Base-by-base conservation (phyloP, 345 rosid species). In the Sonneratia alba region DNA sequence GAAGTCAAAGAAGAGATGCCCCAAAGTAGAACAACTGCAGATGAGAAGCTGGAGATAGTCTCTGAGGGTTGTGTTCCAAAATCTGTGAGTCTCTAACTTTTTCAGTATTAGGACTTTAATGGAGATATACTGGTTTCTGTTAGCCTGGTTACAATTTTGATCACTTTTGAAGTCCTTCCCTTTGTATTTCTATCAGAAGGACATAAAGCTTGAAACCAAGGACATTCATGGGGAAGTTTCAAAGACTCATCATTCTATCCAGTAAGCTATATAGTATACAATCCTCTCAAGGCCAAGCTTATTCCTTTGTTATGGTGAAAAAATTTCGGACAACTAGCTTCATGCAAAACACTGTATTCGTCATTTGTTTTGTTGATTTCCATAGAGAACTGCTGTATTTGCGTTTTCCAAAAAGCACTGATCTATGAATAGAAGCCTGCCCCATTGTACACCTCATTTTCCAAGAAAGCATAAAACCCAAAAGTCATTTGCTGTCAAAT, bases 61-160 rank as follows among this genome's bases (percentile, higher is more conserved):
- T 76, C 97, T 6, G 97, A 86, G 72, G 94, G 92, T 22, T 92
- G 97, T 79, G 84, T 79, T 68, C 85, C 87, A 32, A 78, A 88
- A 49, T 81, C 79, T 69, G 98, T 90, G 81, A 87, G 89, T 76
- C 56, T 51, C 66, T n/a, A 66, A 27, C 66, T 27, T 62, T 32
- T 62, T 27, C 16, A 62, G 32, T 27, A 27, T 12, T 59, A 47
- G 51, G 15, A 47, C 14, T 47, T 40, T 13, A 8, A 24, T 53
- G 45, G 13, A 7, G 22, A 71, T 40, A 7, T 16, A n/a, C 7
- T 38, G 34, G 24, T 62, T 27, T 45, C 18, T 47, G 7, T 6
- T 36, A 11, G 21, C 19, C 73, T 16, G 36, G 15, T n/a, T 62
- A 24, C 18, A 12, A 32, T 34, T 27, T 27, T 13, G 7, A 57